Conservation (phyloP, 1,139 yeast species). For the Oligophagozyma castellii region DNA sequence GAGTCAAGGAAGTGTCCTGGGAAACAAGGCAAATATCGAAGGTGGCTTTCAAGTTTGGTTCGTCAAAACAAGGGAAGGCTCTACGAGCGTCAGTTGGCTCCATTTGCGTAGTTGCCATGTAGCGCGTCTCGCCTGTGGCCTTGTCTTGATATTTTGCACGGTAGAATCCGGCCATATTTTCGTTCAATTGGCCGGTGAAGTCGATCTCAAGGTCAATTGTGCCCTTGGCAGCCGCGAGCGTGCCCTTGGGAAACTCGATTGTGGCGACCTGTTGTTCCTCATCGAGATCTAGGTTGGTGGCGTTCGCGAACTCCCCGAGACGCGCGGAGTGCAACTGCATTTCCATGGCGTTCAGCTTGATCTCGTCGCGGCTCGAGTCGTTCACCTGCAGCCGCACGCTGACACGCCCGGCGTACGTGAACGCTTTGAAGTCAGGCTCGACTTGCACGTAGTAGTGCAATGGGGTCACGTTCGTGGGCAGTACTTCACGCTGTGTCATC, state of each 20-base stretch:
- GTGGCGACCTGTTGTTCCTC: constrained; percentile 51
- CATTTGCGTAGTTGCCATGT: constrained; percentile 69
- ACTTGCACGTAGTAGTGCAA: constrained; percentile 54
- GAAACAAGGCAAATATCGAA: constrained; percentile 50
- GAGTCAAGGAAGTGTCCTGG: constrained; percentile 43
- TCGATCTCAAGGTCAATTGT: constrained; percentile 34
- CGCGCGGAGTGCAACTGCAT: constrained; percentile 44
- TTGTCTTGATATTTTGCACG: constrained; percentile 56
- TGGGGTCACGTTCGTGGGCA: constrained; percentile 64
- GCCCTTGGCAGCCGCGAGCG: constrained; percentile 28
- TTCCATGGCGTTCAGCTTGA: constrained; percentile 45
- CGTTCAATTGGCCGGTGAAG: constrained; percentile 61
- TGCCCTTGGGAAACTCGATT: constrained; percentile 38
- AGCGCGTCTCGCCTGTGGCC: constrained; percentile 45
- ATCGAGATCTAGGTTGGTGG: constrained; percentile 28
- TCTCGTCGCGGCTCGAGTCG: constrained; percentile 24
- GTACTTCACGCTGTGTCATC: constrained; percentile 45
- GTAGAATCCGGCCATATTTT: constrained; percentile 70
- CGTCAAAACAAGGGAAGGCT: constrained; percentile 76
- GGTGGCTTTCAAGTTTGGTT: constrained; percentile 64
- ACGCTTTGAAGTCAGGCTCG: constrained; percentile 60
- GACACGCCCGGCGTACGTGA: constrained; percentile 57
- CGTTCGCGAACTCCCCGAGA: constrained; percentile 26
- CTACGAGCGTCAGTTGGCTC: constrained; percentile 80
- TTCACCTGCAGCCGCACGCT: constrained; percentile 51